Evolutionary conservation across 75 land plant species (phyloP).

Genomic region (Sequoia sempervirens): DNA sequence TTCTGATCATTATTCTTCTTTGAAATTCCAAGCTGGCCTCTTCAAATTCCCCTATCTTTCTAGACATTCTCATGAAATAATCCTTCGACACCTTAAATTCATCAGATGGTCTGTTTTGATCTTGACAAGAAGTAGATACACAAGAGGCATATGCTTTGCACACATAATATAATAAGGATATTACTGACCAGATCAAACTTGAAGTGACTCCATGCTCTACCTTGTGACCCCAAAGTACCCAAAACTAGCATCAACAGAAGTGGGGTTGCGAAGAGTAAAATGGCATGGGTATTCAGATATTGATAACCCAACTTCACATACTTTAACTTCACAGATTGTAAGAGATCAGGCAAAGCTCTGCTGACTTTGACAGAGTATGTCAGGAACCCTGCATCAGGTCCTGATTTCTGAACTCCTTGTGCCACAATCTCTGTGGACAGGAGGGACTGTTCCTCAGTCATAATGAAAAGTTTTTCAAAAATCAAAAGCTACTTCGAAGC

Average conservation of each 20-base stretch:
- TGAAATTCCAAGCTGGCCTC: constrained; percentile 38
- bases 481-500: background rate
- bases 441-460: constrained; percentile 16
- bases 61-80: constrained; percentile 23
- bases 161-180: constrained; percentile 3
- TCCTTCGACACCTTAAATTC: constrained; percentile 15
- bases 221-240: background rate
- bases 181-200: constrained; percentile 23
- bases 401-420: constrained; percentile 10
- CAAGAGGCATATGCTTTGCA: constrained; percentile 11
- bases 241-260: constrained; percentile 5
- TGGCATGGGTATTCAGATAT: constrained; percentile 33
- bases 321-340: constrained; percentile 34
- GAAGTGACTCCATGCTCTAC: background rate
- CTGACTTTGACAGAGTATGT: constrained; percentile 16
- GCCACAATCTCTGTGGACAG: constrained; percentile 20
- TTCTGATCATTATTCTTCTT: constrained; percentile 26
- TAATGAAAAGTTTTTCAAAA: background rate
- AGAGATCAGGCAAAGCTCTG: constrained; percentile 29
- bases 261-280: constrained; percentile 22
- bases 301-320: constrained; percentile 52
- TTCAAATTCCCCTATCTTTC: constrained; percentile 14
- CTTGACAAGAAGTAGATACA: constrained; percentile 41
- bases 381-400: constrained; percentile 12
- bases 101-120: constrained; percentile 25